Evolutionary conservation across 1,284 basidiomycete genomes (phyloP).

Genomic region (Cryptococcus sp.): DNA sequence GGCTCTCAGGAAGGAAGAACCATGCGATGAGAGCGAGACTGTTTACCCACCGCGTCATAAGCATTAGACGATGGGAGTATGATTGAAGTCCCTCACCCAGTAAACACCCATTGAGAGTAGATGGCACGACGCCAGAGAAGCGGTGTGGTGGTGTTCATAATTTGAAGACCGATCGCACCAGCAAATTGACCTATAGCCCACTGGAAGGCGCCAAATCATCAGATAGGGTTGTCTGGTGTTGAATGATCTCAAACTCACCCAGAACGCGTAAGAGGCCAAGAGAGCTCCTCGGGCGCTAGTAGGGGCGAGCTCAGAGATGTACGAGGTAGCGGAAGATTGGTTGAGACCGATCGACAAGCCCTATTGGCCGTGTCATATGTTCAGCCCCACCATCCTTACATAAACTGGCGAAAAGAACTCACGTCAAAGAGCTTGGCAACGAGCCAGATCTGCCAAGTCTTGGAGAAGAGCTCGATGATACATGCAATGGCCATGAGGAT

Average conservation of each 20-base stretch:
- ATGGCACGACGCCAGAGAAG: slow-evolving; percentile 2
- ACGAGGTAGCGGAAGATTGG: neutral
- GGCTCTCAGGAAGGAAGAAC: slow-evolving; percentile 5
- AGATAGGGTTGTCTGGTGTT: neutral
- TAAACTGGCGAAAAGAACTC: neutral
- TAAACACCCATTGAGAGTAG: slow-evolving; percentile 9
- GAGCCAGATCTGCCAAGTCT: slow-evolving; percentile 7
- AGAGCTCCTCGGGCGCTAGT: slow-evolving; percentile 1
- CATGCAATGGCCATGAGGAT: slow-evolving; percentile 9
- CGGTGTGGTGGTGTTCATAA: neutral
- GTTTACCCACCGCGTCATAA: no score
- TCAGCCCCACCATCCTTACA: neutral
- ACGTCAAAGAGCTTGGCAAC: slow-evolving; percentile 1
- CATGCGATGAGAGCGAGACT: slow-evolving; percentile 5
- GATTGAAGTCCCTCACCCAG: slow-evolving; percentile 1
- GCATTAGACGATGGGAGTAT: neutral
- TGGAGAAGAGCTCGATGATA: slow-evolving; percentile 12
- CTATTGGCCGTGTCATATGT: neutral
- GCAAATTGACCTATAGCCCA: neutral
- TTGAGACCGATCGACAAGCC: neutral
- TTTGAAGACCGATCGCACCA: neutral
- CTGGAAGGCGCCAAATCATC: neutral
- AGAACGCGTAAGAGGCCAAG: slow-evolving; percentile 2
- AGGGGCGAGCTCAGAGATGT: slow-evolving; percentile 3
- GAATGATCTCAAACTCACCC: neutral